Conservation (phyloP, 805 yeast genomes). For the Ascoidea rubescens region DNA sequence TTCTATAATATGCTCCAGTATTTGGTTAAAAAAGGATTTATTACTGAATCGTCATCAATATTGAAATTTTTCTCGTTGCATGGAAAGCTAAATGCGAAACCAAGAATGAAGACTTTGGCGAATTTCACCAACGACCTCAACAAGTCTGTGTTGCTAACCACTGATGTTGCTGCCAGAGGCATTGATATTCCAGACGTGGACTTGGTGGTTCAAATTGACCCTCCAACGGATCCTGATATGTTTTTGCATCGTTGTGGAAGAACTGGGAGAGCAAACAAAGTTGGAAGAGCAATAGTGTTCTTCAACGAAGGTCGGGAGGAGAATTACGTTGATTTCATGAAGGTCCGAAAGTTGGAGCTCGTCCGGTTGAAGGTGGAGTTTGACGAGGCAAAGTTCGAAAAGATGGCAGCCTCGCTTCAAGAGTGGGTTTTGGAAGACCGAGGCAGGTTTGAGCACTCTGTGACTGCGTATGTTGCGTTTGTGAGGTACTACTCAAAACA, state of each 20-base stretch:
- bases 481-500: slow-evolving; percentile 80
- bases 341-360: slow-evolving; percentile 50
- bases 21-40: slow-evolving; percentile 19
- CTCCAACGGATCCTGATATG: slow-evolving; percentile 86
- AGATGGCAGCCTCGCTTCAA: slow-evolving; percentile 16
- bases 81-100: slow-evolving; percentile 76
- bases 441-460: slow-evolving; percentile 67
- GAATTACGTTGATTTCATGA: slow-evolving; percentile 70
- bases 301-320: slow-evolving; percentile 66
- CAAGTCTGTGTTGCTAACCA: slow-evolving; percentile 64
- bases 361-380: slow-evolving; percentile 19
- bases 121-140: slow-evolving; percentile 30
- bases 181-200: slow-evolving; percentile 93
- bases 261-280: slow-evolving; percentile 83
- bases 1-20: slow-evolving; percentile 45
- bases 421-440: slow-evolving; percentile 63
- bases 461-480: slow-evolving; percentile 72
- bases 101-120: slow-evolving; percentile 61
- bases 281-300: slow-evolving; percentile 68
- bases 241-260: slow-evolving; percentile 92
- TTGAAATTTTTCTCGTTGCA: slow-evolving; percentile 60
- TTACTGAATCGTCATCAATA: slow-evolving; percentile 13
- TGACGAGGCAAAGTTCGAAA: slow-evolving; percentile 9
- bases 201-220: slow-evolving; percentile 83
- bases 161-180: slow-evolving; percentile 98